These are phyloP conservation scores for Morella rubra DNA, from an alignment of 306 rosid genomes.

Conservation along the genomic window DNA sequence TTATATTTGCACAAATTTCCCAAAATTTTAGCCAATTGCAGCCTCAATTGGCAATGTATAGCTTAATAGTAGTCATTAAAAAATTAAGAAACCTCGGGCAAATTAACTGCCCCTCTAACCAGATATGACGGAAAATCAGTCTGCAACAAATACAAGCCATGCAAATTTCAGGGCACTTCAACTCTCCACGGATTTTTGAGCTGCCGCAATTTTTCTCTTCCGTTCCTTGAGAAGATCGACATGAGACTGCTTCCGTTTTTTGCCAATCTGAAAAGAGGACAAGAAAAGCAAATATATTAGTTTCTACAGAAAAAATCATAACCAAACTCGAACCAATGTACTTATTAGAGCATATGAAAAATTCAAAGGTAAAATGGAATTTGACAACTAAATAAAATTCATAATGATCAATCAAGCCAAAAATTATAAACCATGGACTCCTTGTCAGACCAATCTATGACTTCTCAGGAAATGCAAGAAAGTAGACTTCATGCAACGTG, in stretches of 20 bases:
- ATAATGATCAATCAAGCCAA: neutral
- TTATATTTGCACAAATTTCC: neutral
- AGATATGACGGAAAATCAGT: neutral
- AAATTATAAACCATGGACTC: neutral
- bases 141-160: neutral
- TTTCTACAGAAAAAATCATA: neutral
- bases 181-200: slow-evolving; percentile 33
- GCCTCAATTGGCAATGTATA: slow-evolving; percentile 12
- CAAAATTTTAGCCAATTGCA: slow-evolving; percentile 12
- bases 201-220: slow-evolving; percentile 59
- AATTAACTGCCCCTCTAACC: slow-evolving; percentile 16
- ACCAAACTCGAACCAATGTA: neutral
- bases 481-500: neutral
- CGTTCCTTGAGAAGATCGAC: slow-evolving; percentile 48
- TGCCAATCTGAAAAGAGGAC: slow-evolving; percentile 50
- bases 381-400: neutral
- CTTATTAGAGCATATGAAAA: neutral
- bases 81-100: neutral
- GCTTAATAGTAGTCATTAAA: neutral
- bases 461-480: neutral
- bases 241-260: slow-evolving; percentile 50
- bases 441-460: neutral
- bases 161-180: slow-evolving; percentile 22
- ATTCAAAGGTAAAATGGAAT: slow-evolving; percentile 3
- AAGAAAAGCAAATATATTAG: neutral